A percentile compares a stretch with the other conserved stretches of the same genome.
These are phyloP conservation scores for Metarhizium brunneum DNA, from an alignment of 2,329 filamentous ascomycete genomes.

Conservation along the genomic window DNA sequence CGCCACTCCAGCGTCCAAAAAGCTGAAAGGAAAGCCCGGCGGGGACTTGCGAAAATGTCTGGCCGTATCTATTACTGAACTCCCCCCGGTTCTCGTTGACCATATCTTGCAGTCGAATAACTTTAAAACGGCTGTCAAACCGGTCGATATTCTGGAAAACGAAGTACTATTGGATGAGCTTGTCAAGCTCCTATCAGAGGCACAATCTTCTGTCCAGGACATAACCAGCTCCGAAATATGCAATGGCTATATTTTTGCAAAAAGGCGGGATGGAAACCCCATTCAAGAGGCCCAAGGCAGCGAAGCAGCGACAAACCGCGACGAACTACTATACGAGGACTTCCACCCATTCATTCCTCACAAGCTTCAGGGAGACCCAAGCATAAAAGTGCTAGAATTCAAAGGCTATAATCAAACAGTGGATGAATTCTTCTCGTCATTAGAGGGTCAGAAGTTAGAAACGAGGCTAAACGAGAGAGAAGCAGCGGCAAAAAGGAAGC, in stretches of 20 bases:
- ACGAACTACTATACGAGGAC: conserved; percentile 72
- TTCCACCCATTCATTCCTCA: conserved; percentile 86
- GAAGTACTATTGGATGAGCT: conserved; percentile 57
- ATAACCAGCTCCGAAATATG: conserved; percentile 57
- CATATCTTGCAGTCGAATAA: conserved; percentile 64
- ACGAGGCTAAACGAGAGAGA: conserved; percentile 76
- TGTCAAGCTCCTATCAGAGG: conserved; percentile 58
- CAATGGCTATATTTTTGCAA: conserved; percentile 85
- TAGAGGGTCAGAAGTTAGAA: conserved; percentile 88
- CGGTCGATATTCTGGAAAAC: conserved; percentile 60
- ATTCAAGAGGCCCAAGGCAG: background rate
- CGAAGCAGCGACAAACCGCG: conserved; percentile 26
- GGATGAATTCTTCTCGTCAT: conserved; percentile 93
- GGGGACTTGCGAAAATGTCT: conserved; percentile 73
- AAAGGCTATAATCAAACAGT: conserved; percentile 86
- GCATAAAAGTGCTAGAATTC: conserved; percentile 63
- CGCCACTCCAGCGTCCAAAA: conserved; percentile 41
- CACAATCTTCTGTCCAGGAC: conserved; percentile 52
- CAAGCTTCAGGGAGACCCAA: conserved; percentile 63
- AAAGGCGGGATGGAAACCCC: conserved; percentile 29
- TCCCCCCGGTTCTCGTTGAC: conserved; percentile 80
- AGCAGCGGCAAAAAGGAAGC: conserved; percentile 68
- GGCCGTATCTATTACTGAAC: conserved; percentile 76
- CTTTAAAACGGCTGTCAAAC: conserved; percentile 60
- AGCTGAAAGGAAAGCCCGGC: conserved; percentile 62